phyloP scores from a whole-genome alignment of 2,329 filamentous ascomycete species.

The Paecilomyces variotii region DNA sequence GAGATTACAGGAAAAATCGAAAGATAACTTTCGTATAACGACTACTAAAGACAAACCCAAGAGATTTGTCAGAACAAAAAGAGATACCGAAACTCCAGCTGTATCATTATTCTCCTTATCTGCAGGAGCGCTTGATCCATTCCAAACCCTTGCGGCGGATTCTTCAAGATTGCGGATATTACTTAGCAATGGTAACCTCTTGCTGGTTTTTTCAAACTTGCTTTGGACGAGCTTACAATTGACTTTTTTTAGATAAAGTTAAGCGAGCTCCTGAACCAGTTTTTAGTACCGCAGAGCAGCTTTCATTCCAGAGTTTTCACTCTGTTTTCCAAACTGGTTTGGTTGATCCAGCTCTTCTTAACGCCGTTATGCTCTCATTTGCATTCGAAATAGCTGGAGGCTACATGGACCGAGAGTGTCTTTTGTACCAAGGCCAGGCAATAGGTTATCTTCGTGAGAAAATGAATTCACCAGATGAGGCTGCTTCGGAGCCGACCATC shows the following conservation, averaged over 20 bases:
- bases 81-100: not conserved
- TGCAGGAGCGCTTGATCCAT: conserved; percentile 1
- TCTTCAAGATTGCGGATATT: conserved; percentile 3
- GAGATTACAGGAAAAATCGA: conserved; percentile 16
- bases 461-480: conserved; percentile 19
- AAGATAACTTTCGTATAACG: conserved; percentile 16
- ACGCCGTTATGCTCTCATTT: conserved; percentile 35
- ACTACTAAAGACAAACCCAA: not conserved
- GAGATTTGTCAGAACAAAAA: not conserved
- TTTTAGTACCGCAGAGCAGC: conserved; percentile 30
- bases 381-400: conserved; percentile 20
- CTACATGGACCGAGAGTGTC: conserved; percentile 23
- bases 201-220: not conserved
- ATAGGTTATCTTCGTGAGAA: conserved; percentile 26
- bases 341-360: conserved; percentile 31
- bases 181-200: conserved; percentile 2
- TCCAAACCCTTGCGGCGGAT: conserved; percentile 4
- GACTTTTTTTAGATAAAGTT: conserved; percentile 13
- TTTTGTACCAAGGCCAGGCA: conserved; percentile 28
- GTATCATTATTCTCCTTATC: not conserved
- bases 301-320: conserved; percentile 31
- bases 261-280: conserved; percentile 25
- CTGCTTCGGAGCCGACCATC: conserved; percentile 30
- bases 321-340: conserved; percentile 26
- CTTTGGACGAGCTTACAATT: not conserved